Percentiles rank a stretch among this genome's conserved stretches.
Conservation (phyloP, 225 moss, liverwort and hornwort genomes). For the Marchantia polymorpha region DNA sequence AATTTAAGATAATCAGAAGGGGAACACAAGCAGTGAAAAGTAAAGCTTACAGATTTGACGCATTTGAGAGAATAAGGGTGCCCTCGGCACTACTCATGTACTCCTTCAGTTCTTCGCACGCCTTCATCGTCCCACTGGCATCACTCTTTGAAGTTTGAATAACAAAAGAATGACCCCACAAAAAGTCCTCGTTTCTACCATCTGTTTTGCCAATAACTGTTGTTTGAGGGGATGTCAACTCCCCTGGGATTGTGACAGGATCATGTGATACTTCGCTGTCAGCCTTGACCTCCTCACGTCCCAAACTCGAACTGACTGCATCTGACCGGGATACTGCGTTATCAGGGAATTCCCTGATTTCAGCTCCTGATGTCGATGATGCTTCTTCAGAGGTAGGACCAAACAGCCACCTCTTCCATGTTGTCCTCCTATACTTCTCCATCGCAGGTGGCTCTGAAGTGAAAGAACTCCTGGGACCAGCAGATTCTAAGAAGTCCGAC, state of each 20-base stretch:
- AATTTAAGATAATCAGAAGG: too few species aligned
- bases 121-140: background rate
- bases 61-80: conserved; percentile 8
- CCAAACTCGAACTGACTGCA: background rate
- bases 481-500: background rate
- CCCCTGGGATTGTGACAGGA: background rate
- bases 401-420: conserved; percentile 32
- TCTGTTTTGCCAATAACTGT: background rate
- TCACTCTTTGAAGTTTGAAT: background rate
- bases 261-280: background rate
- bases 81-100: conserved; percentile 22
- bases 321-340: background rate
- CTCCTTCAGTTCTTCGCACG: conserved; percentile 19
- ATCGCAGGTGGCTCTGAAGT: background rate
- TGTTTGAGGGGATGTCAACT: background rate
- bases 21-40: background rate
- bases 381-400: conserved; percentile 10
- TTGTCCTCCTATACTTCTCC: conserved; percentile 4
- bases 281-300: background rate
- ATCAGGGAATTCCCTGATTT: background rate
- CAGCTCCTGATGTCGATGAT: background rate
- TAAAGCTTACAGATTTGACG: conserved; percentile 25
- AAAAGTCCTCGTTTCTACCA: background rate
- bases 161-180: conserved; percentile 2
- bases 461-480: background rate